Evolutionary conservation across 192 early-diverging fungal genomes (phyloP).

Genomic region (Chytriomyces sp.): DNA sequence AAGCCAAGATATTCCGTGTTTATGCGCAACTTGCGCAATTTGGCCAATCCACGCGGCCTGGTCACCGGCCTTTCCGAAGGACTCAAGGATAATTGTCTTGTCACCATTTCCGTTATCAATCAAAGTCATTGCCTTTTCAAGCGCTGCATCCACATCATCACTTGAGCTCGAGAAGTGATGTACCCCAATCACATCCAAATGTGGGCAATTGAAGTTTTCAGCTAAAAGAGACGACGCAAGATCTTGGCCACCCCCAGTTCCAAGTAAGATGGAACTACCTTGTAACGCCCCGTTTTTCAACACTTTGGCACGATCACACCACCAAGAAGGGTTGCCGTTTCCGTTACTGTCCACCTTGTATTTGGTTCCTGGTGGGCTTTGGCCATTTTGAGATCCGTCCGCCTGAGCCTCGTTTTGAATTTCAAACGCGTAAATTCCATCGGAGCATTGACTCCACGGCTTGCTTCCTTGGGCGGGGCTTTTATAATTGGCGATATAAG

Average conservation of each 20-base stretch:
- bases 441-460: conserved; percentile 19
- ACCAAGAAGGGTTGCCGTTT: conserved; percentile 28
- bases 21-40: not conserved
- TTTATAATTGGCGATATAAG: conserved; percentile 18
- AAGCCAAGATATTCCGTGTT: conserved; percentile 13
- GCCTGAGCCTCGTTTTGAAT: conserved; percentile 40
- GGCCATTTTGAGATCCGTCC: not conserved
- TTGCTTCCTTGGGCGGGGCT: conserved; percentile 6
- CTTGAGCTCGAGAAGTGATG: conserved; percentile 28
- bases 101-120: not conserved
- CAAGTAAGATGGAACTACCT: conserved; percentile 8
- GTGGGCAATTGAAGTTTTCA: conserved; percentile 29
- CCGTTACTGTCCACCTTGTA: conserved; percentile 1
- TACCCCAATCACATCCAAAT: conserved; percentile 27
- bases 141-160: conserved; percentile 10
- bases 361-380: not conserved
- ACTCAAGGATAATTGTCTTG: not conserved
- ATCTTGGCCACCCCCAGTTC: conserved; percentile 34
- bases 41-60: conserved; percentile 7
- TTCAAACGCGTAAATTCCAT: conserved; percentile 31
- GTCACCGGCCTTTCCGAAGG: not conserved
- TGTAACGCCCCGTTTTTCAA: not conserved
- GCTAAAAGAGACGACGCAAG: conserved; percentile 9
- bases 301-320: conserved; percentile 30
- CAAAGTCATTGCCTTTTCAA: not conserved